Percentiles rank a stretch among this genome's conserved stretches.
Conservation (phyloP, 805 yeast genomes). For the Maudiozyma pseudohumilis region DNA sequence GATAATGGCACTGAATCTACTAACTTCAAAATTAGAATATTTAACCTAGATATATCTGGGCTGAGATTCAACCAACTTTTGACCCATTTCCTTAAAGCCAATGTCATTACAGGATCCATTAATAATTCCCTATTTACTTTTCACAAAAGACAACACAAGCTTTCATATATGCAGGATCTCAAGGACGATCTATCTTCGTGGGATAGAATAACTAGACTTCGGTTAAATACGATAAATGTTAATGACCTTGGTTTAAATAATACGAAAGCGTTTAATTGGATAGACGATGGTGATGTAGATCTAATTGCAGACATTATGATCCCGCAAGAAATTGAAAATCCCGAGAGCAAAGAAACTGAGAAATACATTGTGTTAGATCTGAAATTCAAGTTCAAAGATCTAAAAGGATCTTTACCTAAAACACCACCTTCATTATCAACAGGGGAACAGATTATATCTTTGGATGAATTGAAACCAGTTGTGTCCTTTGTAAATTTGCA, state of each 20-base stretch:
- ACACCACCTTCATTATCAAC: conserved; percentile 44
- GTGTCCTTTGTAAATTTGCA: conserved; percentile 50
- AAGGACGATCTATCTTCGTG: conserved; percentile 33
- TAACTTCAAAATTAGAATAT: conserved; percentile 39
- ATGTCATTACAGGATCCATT: conserved; percentile 61
- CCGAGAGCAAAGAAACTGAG: conserved; percentile 9
- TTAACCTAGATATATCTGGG: conserved; percentile 55
- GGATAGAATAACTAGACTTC: conserved; percentile 41
- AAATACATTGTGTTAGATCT: conserved; percentile 61
- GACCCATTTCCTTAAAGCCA: conserved; percentile 60
- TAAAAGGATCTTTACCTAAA: conserved; percentile 46
- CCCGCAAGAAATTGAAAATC: conserved; percentile 35
- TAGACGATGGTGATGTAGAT: conserved; percentile 60
- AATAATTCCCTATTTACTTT: conserved; percentile 68
- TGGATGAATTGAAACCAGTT: conserved; percentile 51
- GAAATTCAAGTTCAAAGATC: conserved; percentile 52
- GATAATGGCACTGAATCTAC: conserved; percentile 4
- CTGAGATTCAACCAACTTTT: conserved; percentile 49
- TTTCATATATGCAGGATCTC: conserved; percentile 35
- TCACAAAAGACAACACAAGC: conserved; percentile 59
- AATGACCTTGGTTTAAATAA: conserved; percentile 30
- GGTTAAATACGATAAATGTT: conserved; percentile 32
- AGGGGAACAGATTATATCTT: conserved; percentile 45
- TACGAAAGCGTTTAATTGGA: conserved; percentile 52
- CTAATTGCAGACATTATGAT: conserved; percentile 63